Evolutionary conservation across 805 yeast genomes (phyloP).

Genomic region (Pichia pseudocactophila): DNA sequence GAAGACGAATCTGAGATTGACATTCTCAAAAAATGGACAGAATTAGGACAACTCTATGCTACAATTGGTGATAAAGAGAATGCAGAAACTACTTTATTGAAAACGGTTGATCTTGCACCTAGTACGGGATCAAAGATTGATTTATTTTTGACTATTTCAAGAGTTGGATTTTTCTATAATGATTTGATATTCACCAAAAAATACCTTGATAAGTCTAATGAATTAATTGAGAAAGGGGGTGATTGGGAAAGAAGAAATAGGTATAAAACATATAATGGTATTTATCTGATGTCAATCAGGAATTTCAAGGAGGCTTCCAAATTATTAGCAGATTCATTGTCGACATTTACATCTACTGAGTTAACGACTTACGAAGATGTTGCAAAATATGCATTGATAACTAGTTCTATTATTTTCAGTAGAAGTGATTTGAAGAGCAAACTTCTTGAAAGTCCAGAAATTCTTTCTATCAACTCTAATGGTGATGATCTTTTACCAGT

Average conservation of each 20-base stretch:
- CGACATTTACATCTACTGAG: conserved; percentile 93
- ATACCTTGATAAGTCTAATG: conserved; percentile 63
- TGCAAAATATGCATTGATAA: conserved; percentile 77
- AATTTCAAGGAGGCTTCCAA: conserved; percentile 80
- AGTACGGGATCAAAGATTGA: conserved; percentile 90
- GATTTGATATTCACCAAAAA: conserved; percentile 63
- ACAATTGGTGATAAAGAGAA: conserved; percentile 71
- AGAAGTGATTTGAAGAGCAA: conserved; percentile 78
- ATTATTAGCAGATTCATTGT: conserved; percentile 78
- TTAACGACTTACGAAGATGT: conserved; percentile 82
- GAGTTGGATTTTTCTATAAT: conserved; percentile 84
- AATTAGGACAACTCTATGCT: conserved; percentile 83
- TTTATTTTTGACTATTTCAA: conserved; percentile 65
- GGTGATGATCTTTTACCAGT: conserved; percentile 70
- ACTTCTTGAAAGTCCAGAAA: conserved; percentile 90
- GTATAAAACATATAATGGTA: conserved; percentile 84
- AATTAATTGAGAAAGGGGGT: conserved; percentile 89
- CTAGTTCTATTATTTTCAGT: conserved; percentile 78
- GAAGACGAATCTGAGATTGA: conserved; percentile 86
- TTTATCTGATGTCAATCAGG: conserved; percentile 76
- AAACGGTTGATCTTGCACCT: conserved; percentile 71
- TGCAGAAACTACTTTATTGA: conserved; percentile 57
- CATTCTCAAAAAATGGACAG: conserved; percentile 62
- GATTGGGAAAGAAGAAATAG: conserved; percentile 99
- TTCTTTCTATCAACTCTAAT: conserved; percentile 67